phyloP scores from a whole-genome alignment of 108 stramenopile species.

The Fragilaria crotonensis region DNA sequence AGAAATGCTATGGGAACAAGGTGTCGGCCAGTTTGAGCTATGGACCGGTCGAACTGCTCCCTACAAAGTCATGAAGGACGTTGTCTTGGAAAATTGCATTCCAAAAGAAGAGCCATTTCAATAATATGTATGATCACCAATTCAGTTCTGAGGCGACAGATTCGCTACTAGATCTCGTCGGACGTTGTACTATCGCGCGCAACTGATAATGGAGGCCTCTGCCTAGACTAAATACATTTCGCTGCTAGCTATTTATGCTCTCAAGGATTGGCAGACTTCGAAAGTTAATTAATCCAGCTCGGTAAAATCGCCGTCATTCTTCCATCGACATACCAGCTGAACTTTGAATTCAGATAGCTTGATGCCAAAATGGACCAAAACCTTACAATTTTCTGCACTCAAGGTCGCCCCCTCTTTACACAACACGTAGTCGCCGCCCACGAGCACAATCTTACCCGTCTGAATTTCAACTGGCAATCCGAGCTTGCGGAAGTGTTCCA shows the following conservation, averaged over 20 bases:
- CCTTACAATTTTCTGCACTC: conserved; percentile 85
- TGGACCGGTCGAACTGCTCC: conserved; percentile 92
- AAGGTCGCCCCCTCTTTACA: conserved; percentile 86
- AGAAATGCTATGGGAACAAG: conserved; percentile 98
- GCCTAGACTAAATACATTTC: no score
- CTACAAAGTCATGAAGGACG: conserved; percentile 76
- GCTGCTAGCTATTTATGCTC: no score
- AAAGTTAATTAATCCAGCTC: no score
- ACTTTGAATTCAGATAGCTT: conserved; percentile 76
- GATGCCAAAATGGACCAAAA: conserved; percentile 82
- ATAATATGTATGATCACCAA: no score
- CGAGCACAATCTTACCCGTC: conserved; percentile 74
- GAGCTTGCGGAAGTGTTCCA: conserved; percentile 91
- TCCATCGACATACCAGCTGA: conserved; percentile 72
- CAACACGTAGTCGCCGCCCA: conserved; percentile 69
- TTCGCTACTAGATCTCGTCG: no score
- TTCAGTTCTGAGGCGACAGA: no score
- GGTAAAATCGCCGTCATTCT: conserved; percentile 48
- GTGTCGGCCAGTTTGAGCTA: conserved; percentile 92
- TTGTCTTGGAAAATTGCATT: conserved; percentile 78
- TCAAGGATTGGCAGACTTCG: no score
- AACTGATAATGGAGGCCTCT: no score
- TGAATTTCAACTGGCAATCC: conserved; percentile 90
- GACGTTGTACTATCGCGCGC: no score
- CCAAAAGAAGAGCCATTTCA: conserved; percentile 42